Base-by-base conservation (phyloP, 2,329 filamentous ascomycete species). In the Penicillium sp. region DNA sequence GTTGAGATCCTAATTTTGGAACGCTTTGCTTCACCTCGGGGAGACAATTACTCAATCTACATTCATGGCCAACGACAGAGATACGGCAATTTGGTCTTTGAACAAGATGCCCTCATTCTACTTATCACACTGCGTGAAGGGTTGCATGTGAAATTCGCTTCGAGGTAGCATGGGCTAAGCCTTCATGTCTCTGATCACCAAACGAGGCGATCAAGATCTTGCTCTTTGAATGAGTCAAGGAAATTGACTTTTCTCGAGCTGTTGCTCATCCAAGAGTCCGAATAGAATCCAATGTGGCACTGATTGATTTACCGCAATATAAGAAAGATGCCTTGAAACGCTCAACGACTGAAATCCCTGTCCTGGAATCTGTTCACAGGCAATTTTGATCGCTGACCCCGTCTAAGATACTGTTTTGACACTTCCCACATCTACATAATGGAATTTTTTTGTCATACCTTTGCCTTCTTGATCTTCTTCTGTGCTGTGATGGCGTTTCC, bases 401-500 rank as follows among this genome's bases (percentile, higher is more conserved):
- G 21, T 34, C 13, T 22, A 5, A 21, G 31, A 5, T 31, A 22
- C 9, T 13, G 14, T 9, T 34, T 8, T 27, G 24, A 18, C 6
- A 36, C 13, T 36, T 16, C 4, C 34, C 10, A 34, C 31, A 3
- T 34, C 18, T 18, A 18, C 34, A n/a, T 5, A 36, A 49, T 53
- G 45, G 24, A 7, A 16, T 14, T 13, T 3, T 2, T 40, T 3
- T 10, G n/a, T 13, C 40, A 1, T 18, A 2, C 16, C n/a, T 39
- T 47, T 11, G 16, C 53, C 5, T 50, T 44, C 27, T 10, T 24
- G 8, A 38, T 48, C 6, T 43, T 50, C 10, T 3, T 50, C 4
- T 24, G 45, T 3, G 18, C 22, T 14, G 38, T 43, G 21, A 50
- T 48, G 21, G 55, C 58, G 9, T 50, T 54, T 13, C 60, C 60